A percentile compares a stretch with the other conserved stretches of the same genome.
Conservation (phyloP, 257 asterid species). For the Salvia miltiorrhiza region DNA sequence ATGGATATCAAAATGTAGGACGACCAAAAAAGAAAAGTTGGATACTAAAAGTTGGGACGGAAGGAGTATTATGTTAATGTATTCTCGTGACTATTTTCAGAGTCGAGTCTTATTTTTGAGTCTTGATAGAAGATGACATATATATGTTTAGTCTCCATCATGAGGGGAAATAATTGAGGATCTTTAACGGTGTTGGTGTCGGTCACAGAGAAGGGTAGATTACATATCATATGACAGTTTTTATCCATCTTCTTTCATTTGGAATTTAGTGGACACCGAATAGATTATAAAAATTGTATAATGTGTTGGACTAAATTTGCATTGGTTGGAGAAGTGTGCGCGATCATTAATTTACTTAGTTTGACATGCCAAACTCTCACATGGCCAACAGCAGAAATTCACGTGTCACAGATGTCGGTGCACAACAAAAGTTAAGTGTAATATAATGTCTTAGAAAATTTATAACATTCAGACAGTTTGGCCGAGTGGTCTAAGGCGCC, state of each 20-base stretch:
- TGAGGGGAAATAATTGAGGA: background rate
- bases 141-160: background rate
- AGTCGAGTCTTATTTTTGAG: background rate
- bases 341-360: background rate
- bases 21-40: too few species aligned
- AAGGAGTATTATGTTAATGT: background rate
- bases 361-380: conserved; percentile 1
- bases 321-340: background rate
- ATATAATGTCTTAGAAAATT: too few species aligned
- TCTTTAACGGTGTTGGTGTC: background rate
- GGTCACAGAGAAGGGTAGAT: background rate
- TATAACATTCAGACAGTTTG: conserved; percentile 55
- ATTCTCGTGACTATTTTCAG: background rate
- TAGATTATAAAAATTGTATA: background rate
- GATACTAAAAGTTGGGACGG: too few species aligned
- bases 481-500: conserved; percentile 99
- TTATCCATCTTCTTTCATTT: background rate
- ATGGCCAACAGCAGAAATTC: conserved; percentile 7
- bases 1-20: too few species aligned
- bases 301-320: background rate
- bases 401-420: conserved; percentile 9
- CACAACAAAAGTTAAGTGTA: too few species aligned
- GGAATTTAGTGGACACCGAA: background rate
- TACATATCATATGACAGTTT: too few species aligned
- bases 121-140: background rate